Percentiles rank a stretch among this genome's conserved stretches.
phyloP scores from a whole-genome alignment of 495 filamentous ascomycete genomes.

The Oidiodendron maius region DNA sequence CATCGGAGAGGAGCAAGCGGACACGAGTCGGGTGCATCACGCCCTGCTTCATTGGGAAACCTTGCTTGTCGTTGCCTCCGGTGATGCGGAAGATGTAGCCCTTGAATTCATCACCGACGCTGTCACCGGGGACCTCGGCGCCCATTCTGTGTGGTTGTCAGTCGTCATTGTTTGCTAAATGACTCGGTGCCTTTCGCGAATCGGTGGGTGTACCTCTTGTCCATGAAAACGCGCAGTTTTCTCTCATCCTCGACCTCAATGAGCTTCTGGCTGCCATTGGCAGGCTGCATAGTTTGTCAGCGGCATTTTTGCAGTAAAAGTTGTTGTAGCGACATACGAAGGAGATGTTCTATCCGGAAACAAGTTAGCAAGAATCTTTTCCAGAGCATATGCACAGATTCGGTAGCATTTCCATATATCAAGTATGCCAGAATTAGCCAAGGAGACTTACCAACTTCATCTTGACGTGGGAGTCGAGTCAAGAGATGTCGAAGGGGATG shows the following conservation, averaged over 20 bases:
- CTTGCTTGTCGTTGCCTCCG: constrained; percentile 99
- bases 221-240: constrained; percentile 54
- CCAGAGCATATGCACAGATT: too few species aligned
- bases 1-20: constrained; percentile 84
- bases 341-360: constrained; percentile 59
- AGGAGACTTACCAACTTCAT: constrained; percentile 24
- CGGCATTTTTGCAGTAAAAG: constrained; percentile 6
- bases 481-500: neutral
- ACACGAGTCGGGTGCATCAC: constrained; percentile 98
- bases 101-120: constrained; percentile 96
- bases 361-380: constrained; percentile 17
- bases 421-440: too few species aligned
- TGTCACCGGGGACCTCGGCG: constrained; percentile 88
- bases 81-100: constrained; percentile 98
- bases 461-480: constrained; percentile 12
- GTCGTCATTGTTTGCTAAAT: neutral
- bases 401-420: too few species aligned
- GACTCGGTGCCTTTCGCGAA: too few species aligned
- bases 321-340: constrained; percentile 37
- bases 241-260: constrained; percentile 99
- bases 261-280: constrained; percentile 98
- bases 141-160: constrained; percentile 57
- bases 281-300: constrained; percentile 44
- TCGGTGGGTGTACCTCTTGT: constrained; percentile 33
- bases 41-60: constrained; percentile 99